Conservation (phyloP, 2,329 filamentous ascomycete species). For the Paraphaeosphaeria minitans region DNA sequence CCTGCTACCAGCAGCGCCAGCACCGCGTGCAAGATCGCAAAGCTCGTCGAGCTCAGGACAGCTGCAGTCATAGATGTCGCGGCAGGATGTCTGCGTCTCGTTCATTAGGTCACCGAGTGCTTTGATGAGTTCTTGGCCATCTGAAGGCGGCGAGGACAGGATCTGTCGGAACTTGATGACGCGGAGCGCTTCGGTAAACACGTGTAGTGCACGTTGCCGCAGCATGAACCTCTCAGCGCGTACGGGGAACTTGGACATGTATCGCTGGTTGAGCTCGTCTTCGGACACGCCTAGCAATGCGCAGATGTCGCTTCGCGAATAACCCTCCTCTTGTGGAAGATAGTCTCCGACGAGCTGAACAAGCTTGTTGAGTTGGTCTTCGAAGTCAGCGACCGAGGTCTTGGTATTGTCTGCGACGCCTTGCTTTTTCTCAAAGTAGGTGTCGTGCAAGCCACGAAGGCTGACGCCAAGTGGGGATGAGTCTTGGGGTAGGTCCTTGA, state of each 20-base stretch:
- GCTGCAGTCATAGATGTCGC: conserved; percentile 87
- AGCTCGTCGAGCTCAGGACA: conserved; percentile 91
- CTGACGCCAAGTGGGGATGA: conserved; percentile 81
- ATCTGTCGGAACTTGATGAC: conserved; percentile 83
- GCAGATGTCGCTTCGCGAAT: conserved; percentile 85
- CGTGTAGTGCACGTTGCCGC: conserved; percentile 84
- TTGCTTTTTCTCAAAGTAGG: conserved; percentile 68
- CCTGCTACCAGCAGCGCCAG: conserved; percentile 82
- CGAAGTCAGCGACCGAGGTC: conserved; percentile 51
- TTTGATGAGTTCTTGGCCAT: conserved; percentile 68
- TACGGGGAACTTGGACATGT: conserved; percentile 87
- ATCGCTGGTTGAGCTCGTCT: conserved; percentile 73
- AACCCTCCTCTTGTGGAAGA: conserved; percentile 80
- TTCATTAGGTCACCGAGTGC: conserved; percentile 85
- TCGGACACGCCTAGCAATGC: conserved; percentile 71
- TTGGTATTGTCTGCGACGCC: conserved; percentile 55
- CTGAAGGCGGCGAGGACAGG: conserved; percentile 57
- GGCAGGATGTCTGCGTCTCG: conserved; percentile 84
- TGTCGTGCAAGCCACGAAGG: conserved; percentile 84
- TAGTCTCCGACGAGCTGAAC: conserved; percentile 71
- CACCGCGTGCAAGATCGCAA: conserved; percentile 75
- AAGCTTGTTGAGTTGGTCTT: conserved; percentile 73
- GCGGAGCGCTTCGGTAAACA: conserved; percentile 85
- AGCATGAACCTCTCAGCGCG: conserved; percentile 87
- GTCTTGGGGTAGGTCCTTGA: conserved; percentile 73